Percentiles rank a stretch among this genome's conserved stretches.
These are phyloP conservation scores for Paecilomyces niveus DNA, from an alignment of 2,329 filamentous ascomycete species.

Conservation along the genomic window DNA sequence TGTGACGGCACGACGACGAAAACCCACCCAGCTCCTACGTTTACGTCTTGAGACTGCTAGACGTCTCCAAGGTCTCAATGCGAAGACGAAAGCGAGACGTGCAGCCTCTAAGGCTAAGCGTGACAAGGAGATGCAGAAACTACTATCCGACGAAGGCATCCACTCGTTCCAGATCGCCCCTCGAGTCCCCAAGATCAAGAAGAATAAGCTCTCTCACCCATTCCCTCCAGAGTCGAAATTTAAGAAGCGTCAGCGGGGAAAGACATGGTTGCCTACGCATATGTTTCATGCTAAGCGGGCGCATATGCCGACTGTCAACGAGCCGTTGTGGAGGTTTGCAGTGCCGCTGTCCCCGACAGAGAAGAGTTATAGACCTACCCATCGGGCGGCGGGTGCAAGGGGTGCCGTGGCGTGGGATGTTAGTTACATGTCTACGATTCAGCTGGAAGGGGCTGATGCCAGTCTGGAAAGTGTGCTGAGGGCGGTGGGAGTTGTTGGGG, in stretches of 20 bases:
- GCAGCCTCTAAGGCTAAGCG: conserved; percentile 38
- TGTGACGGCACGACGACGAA: conserved; percentile 51
- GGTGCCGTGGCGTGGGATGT: conserved; percentile 86
- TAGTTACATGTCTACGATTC: conserved; percentile 87
- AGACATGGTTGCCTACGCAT: conserved; percentile 93
- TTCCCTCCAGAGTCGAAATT: conserved; percentile 61
- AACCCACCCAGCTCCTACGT: conserved; percentile 39
- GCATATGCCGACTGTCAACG: conserved; percentile 71
- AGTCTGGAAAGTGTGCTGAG: conserved; percentile 62
- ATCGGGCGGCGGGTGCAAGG: conserved; percentile 66
- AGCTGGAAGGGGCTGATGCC: conserved; percentile 59
- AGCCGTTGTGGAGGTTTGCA: conserved; percentile 84
- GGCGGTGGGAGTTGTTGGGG: conserved; percentile 53
- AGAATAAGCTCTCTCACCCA: conserved; percentile 61
- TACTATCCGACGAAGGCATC: conserved; percentile 16
- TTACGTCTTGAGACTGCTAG: conserved; percentile 68
- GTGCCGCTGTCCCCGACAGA: conserved; percentile 78
- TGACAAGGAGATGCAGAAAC: conserved; percentile 19
- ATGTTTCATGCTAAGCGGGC: conserved; percentile 89
- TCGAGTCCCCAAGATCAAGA: conserved; percentile 58
- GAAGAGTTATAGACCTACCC: conserved; percentile 82
- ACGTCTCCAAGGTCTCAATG: conserved; percentile 56
- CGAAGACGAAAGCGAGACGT: conserved; percentile 34
- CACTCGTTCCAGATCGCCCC: conserved; percentile 31
- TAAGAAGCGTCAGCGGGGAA: conserved; percentile 75